Evolutionary conservation across 2,329 filamentous ascomycete genomes (phyloP), one percentile per base, ranked within the genome.

Genomic region (Paecilomyces variotii): DNA sequence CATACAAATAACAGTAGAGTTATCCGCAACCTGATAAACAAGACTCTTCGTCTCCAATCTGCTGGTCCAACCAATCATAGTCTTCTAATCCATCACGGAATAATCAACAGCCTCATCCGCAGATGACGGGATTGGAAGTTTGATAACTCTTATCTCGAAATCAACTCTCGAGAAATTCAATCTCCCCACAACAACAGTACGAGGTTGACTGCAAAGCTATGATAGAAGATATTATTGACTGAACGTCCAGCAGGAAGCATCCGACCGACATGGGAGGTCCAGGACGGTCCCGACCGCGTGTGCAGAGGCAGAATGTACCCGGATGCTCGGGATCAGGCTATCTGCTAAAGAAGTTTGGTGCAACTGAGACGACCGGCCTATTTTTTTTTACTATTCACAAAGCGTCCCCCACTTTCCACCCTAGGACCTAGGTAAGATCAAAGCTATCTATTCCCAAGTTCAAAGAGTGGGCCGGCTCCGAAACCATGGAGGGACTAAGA

Each of bases 21-120:
- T 34, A 11, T 34, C 32, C 14, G 35, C 56, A 14, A 57, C 51
- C 7, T 28, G 32, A 35, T 35, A 14, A 28, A 55, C 45, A 52
- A 35, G 34, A 35, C 28, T 28, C 28, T 51, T 54, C 49, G 39
- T 56, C 56, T 26, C 57, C 54, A 56, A 32, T 12, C 51, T 14
- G 30, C 57, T 54, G 55, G 57, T 32, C 45, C 45, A n/a, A 6
- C 57, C 35, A 57, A 57, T 59, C 54, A 55, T 19, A 34, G 19
- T 28, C 19, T 45, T 6, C 35, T 10, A 45, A 19, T 6, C n/a
- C 35, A 45, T 19, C 14, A 6, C 12, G 12, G 35, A 45, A 32
- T 14, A 45, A 32, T 14, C 35, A 45, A 45, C 35, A n/a, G 35
- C 35, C 35, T 32, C 35, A n/a, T 45, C 35, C 35, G n/a, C 35